Base-by-base conservation (phyloP, 2,329 filamentous ascomycete species). In the Botrytis byssoidea region DNA sequence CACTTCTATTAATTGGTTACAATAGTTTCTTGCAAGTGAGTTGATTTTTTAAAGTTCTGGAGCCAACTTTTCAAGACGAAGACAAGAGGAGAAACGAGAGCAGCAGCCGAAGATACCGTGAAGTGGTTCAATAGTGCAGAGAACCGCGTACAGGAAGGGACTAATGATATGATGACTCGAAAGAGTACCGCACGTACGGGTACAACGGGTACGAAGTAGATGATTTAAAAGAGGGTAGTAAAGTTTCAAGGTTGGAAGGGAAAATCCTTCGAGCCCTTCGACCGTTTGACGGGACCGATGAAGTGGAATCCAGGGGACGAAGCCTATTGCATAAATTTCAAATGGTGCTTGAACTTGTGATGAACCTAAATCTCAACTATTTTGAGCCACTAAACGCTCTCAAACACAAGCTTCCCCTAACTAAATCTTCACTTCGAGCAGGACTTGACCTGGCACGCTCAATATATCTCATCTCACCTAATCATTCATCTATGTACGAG, bases 321-420 rank as follows among this genome's bases (percentile, higher is more conserved):
- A 51, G 22, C 42, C 22, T 35, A n/a, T 67, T 67, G 64, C 44
- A 67, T 67, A n/a, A 67, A 67, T 35, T 35, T 66, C 37, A 37
- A 2, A 14, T 37, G 48, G 2, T 67, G 32, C 51, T 57, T 18
- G 51, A 57, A 57, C n/a, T 51, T 67, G 44, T 51, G 44, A 67
- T 48, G 42, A 66, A 66, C 64, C 20, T 48, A n/a, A 48, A 48
- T 48, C 42, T 37, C 44, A 48, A 48, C 18, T 25, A 35, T 65
- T 35, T 29, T 16, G 4, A 65, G 40, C 64, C 32, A 66, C 44
- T 12, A 5, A n/a, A 16, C 18, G 16, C 64, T 37, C 64, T 67
- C 64, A 51, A 67, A 51, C 64, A 35, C 44, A 37, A 37, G 44
- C 20, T 35, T 14, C 20, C 25, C n/a, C 64, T 29, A 48, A 10